Percentiles rank a stretch among this genome's conserved stretches.
Conservation (phyloP, 176 grass and related monocot genomes). For the Musa itinerans region DNA sequence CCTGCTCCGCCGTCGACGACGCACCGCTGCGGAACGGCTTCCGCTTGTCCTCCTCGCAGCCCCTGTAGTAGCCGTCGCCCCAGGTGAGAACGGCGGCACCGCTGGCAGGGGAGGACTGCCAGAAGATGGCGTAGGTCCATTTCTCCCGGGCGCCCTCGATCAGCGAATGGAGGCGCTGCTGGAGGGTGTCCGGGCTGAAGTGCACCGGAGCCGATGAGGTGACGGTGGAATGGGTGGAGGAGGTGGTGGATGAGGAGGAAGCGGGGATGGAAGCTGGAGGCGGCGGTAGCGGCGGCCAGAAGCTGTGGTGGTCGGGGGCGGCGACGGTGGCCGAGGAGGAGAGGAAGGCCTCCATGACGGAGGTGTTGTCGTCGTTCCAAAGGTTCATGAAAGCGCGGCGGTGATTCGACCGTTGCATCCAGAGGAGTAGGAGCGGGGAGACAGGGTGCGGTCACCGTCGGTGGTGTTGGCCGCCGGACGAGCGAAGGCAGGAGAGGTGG, state of each 20-base stretch:
- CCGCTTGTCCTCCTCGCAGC: constrained; percentile 77
- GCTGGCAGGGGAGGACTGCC: constrained; percentile 60
- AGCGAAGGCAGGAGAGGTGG: background rate
- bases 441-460: background rate
- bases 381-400: constrained; percentile 38
- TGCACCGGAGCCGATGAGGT: background rate
- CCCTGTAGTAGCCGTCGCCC: constrained; percentile 29
- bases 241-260: background rate
- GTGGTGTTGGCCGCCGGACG: background rate
- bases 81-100: constrained; percentile 61
- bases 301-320: constrained; percentile 32
- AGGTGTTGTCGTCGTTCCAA: constrained; percentile 76
- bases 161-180: constrained; percentile 80
- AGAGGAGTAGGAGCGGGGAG: background rate
- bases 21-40: constrained; percentile 13
- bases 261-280: background rate
- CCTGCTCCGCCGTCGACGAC: constrained; percentile 43
- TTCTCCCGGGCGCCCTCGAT: constrained; percentile 61
- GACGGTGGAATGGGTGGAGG: background rate
- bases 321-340: background rate
- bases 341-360: constrained; percentile 97
- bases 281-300: constrained; percentile 20
- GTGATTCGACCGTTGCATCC: background rate
- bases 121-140: constrained; percentile 99
- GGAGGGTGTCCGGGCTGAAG: constrained; percentile 71